A percentile compares a stretch with the other conserved stretches of the same genome.
phyloP scores from a whole-genome alignment of 352 stramenopile genomes.

The Phytophthora palmivora region DNA sequence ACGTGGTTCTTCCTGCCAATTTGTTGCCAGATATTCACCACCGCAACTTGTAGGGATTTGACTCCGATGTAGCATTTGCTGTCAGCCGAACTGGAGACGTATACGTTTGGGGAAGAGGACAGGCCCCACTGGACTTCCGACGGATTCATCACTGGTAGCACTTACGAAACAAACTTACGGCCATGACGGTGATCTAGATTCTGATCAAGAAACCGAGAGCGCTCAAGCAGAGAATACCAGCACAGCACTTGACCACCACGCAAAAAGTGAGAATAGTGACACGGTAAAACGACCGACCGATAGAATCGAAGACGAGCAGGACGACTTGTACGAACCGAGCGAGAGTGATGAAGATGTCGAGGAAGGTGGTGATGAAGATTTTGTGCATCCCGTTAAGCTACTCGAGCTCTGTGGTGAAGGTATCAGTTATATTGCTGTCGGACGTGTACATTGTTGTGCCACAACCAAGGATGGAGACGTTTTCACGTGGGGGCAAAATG shows the following conservation, averaged over 20 bases:
- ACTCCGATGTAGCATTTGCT: constrained; percentile 83
- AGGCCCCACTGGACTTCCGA: constrained; percentile 62
- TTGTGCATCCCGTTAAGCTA: constrained; percentile 76
- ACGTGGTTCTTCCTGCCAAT: not conserved
- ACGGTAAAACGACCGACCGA: constrained; percentile 14
- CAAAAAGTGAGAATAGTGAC: not conserved
- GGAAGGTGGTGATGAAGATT: constrained; percentile 67
- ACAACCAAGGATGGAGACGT: constrained; percentile 83
- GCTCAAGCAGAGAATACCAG: not conserved
- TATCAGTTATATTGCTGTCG: constrained; percentile 76
- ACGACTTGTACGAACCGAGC: constrained; percentile 16
- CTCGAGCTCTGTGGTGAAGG: constrained; percentile 68
- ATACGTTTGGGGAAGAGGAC: constrained; percentile 79
- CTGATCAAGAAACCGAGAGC: constrained; percentile 39
- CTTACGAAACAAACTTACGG: constrained; percentile 54
- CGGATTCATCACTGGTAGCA: constrained; percentile 33
- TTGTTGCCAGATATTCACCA: too few species aligned
- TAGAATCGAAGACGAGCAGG: constrained; percentile 21
- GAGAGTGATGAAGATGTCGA: constrained; percentile 26
- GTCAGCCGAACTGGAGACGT: constrained; percentile 74
- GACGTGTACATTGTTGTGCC: constrained; percentile 76
- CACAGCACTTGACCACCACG: constrained; percentile 1
- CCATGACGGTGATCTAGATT: constrained; percentile 58
- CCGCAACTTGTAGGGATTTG: constrained; percentile 58
- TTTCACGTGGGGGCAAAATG: constrained; percentile 87